Evolutionary conservation across 2,329 filamentous ascomycete genomes (phyloP), one percentile per base, ranked within the genome.

Genomic region (Elsinoe fawcettii): DNA sequence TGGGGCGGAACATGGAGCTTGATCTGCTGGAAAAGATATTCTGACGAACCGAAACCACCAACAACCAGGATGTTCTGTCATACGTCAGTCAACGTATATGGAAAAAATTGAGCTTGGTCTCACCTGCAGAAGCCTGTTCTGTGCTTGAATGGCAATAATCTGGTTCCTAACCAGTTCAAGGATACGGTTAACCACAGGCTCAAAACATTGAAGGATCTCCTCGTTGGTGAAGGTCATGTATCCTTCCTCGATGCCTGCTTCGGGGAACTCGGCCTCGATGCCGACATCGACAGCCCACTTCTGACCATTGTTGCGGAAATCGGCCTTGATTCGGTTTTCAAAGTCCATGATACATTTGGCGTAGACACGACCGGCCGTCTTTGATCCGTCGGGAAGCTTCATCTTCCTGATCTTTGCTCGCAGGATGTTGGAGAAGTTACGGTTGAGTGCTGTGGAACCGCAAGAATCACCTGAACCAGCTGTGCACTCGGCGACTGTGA

Each of bases 341-440:
- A 99, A 99, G 74, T 99, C 93, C 92, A 97, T 97, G 74, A 99
- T 97, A 73, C 92, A 97, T 77, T 97, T 97, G 64, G 92, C 92
- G 73, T 97, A 97, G 56, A 99, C 93, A 73, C 92, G 90, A 43
- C 92, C 92, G n/a, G 93, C 92, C 2, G 90, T 97, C 75, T 92
- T 95, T 65, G 92, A 96, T 47, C 91, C 92, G 69, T 97, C 92
- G 1, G 93, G 91, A 46, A 99, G 80, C 75, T 97, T 97, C 93
- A 97, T 97, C 79, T 97, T 97, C 65, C 92, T 83, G 66, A 99
- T 97, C 80, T 97, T 97, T 60, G 92, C 95, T 56, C 93, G 87
- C 53, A 97, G 78, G 64, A 99, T 96, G 74, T 97, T 97, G 76
- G 90, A 96, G 70, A 97, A 99, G 73, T 97, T 97, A 60, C 93